phyloP scores from a whole-genome alignment of 345 rosid species.

The Dimocarpus longan region DNA sequence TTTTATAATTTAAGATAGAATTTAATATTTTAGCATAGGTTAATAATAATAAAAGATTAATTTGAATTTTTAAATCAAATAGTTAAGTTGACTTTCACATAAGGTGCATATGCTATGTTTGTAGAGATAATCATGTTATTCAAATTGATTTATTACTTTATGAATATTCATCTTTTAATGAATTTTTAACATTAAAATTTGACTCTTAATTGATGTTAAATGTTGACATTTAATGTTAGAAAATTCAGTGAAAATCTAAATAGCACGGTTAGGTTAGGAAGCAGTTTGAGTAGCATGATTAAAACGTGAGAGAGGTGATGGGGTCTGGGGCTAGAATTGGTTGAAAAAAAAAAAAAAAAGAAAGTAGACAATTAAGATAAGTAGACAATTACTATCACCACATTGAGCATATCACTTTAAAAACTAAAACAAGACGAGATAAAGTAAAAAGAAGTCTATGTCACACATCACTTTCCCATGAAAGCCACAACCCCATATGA shows the following conservation, averaged over 20 bases:
- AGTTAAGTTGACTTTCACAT: background rate
- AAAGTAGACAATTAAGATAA: slow-evolving; percentile 1
- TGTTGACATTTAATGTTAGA: no score
- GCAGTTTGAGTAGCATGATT: background rate
- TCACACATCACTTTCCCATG: slow-evolving; percentile 45
- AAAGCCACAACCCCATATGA: slow-evolving; percentile 54
- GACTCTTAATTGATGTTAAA: no score
- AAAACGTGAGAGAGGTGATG: background rate
- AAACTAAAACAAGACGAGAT: slow-evolving; percentile 29
- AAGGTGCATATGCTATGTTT: background rate
- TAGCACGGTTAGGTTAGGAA: no score
- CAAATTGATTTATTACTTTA: no score
- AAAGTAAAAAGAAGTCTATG: slow-evolving; percentile 23
- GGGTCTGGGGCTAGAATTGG: background rate
- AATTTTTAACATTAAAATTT: background rate
- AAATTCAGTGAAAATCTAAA: no score
- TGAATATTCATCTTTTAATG: no score
- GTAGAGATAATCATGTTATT: background rate
- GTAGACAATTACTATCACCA: slow-evolving; percentile 8
- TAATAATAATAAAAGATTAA: no score
- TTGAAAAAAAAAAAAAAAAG: background rate
- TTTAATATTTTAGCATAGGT: no score
- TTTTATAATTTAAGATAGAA: no score
- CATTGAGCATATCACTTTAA: slow-evolving; percentile 23
- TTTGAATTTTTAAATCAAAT: no score